phyloP scores from a whole-genome alignment of 805 yeast species.

The Hanseniaspora occidentalis region DNA sequence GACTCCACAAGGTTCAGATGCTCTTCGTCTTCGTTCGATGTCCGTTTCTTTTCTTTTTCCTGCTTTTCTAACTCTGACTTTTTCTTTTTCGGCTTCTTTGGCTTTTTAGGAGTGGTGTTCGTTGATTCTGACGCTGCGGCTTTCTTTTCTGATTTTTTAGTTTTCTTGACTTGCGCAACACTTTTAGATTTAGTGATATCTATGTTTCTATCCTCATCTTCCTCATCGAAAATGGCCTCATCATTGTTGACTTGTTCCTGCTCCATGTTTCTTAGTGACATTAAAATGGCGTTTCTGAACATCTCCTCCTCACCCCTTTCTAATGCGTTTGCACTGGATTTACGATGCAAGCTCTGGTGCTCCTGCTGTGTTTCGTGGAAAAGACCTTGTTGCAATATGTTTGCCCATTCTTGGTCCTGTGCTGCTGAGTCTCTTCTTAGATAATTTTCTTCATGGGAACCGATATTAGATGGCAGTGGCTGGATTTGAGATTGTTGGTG shows the following conservation, averaged over 20 bases:
- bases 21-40: neutral
- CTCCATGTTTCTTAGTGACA: neutral
- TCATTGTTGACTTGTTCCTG: constrained; percentile 1
- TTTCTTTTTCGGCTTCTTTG: neutral
- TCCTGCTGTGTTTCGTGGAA: constrained; percentile 9
- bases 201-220: neutral
- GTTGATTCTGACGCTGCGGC: neutral
- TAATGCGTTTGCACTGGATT: neutral
- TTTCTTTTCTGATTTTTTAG: neutral
- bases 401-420: constrained; percentile 21
- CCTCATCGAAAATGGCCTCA: neutral
- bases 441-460: neutral
- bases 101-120: neutral
- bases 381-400: constrained; percentile 19
- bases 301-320: neutral
- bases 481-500: neutral
- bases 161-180: neutral
- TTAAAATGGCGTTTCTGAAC: neutral
- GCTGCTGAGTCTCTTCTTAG: constrained; percentile 4
- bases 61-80: neutral
- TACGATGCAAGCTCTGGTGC: constrained; percentile 4
- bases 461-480: neutral
- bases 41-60: neutral
- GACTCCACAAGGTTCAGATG: neutral
- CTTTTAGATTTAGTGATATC: neutral